Percentiles rank a stretch among this genome's conserved stretches.
These are phyloP conservation scores for Myxozyma neotropica DNA, from an alignment of 805 yeast genomes.

Conservation along the genomic window DNA sequence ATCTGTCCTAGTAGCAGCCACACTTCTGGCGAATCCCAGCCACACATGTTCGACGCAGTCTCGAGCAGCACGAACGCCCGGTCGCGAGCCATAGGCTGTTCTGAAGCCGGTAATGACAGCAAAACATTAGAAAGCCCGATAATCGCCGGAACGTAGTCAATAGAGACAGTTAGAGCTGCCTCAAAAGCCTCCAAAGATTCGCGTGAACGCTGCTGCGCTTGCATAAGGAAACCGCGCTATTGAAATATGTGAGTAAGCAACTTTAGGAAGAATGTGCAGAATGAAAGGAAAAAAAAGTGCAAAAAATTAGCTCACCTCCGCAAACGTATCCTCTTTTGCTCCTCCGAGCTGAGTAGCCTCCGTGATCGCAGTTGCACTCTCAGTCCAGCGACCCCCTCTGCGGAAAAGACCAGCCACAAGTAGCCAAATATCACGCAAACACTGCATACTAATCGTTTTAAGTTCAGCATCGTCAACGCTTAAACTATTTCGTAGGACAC, in stretches of 20 bases:
- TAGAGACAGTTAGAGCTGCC: conserved; percentile 31
- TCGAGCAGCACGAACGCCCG: conserved; percentile 31
- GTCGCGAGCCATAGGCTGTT: conserved; percentile 34
- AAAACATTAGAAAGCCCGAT: conserved; percentile 22
- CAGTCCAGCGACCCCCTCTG: conserved; percentile 21
- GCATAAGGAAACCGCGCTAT: conserved; percentile 29
- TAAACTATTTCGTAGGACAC: conserved; percentile 30
- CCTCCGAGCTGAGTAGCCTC: conserved; percentile 33
- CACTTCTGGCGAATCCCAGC: conserved; percentile 31
- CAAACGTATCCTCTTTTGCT: conserved; percentile 29
- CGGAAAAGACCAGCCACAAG: conserved; percentile 32
- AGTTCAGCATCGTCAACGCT: conserved; percentile 29
- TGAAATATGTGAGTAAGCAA: too few relatives aligned
- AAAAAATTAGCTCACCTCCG: conserved; percentile 22
- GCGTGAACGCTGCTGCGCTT: conserved; percentile 14
- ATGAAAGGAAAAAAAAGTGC: neutral
- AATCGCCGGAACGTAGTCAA: conserved; percentile 31
- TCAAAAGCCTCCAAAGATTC: conserved; percentile 29
- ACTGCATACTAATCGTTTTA: conserved; percentile 28
- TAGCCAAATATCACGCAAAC: conserved; percentile 32
- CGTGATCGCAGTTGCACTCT: conserved; percentile 28
- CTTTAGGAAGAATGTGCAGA: too few relatives aligned
- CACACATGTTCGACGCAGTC: conserved; percentile 21
- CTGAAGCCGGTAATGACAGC: conserved; percentile 10
- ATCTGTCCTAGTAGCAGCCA: conserved; percentile 28